Percentiles rank a stretch among this genome's conserved stretches.
These are phyloP conservation scores for Spirogloea muscicola DNA, from an alignment of 139 green algal species.

Conservation along the genomic window DNA sequence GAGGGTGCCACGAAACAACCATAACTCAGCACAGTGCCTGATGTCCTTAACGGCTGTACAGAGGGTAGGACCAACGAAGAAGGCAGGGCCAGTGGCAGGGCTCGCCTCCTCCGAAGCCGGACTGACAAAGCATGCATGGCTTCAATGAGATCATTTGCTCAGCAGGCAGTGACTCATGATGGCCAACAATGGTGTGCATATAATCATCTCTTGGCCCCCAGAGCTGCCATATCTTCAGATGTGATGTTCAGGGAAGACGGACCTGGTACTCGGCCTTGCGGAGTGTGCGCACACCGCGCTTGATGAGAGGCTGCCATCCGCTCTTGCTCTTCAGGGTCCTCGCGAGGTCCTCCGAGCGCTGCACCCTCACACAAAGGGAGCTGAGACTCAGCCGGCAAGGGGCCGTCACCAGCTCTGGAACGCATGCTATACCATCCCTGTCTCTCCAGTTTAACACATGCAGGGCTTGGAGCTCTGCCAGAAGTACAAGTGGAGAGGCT, in stretches of 20 bases:
- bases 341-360: conserved; percentile 19
- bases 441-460: too few species aligned
- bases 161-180: neutral
- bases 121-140: neutral
- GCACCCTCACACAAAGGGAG: too few species aligned
- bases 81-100: neutral
- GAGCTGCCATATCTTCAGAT: too few species aligned
- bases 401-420: too few species aligned
- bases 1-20: neutral
- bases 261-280: conserved; percentile 31
- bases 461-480: too few species aligned
- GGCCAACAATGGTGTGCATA: neutral
- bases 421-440: too few species aligned
- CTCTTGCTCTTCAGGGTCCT: neutral
- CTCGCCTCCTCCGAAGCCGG: neutral
- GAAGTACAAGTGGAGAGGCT: neutral
- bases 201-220: too few species aligned
- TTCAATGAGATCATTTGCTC: neutral
- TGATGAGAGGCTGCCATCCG: conserved; percentile 26
- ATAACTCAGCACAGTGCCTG: neutral
- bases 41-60: neutral
- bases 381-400: too few species aligned
- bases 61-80: neutral
- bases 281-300: conserved; percentile 17
- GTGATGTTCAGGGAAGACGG: too few species aligned